phyloP scores from a whole-genome alignment of 352 stramenopile species.

The Pythium biforme region DNA sequence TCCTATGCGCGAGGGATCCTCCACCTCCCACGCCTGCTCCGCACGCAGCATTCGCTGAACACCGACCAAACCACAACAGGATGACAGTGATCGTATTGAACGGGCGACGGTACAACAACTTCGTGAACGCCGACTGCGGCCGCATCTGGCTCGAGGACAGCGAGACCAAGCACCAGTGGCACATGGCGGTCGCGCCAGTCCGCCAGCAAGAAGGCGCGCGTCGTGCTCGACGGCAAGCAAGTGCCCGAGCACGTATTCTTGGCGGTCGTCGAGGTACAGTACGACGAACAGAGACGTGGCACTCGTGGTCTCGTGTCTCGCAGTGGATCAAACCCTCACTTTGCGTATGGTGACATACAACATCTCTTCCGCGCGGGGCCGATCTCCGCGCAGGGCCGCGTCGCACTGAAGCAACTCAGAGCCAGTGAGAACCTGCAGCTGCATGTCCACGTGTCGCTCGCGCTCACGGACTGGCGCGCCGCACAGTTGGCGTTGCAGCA shows the following conservation, averaged over 20 bases:
- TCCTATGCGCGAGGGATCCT: no score
- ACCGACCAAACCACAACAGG: neutral
- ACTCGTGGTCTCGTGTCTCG: no score
- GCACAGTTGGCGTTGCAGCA: neutral
- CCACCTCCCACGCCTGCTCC: no score
- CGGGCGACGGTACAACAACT: neutral
- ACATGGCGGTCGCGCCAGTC: neutral
- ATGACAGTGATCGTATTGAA: neutral
- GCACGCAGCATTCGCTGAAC: neutral
- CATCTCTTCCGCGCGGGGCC: neutral
- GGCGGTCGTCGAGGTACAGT: neutral
- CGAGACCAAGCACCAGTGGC: conserved; percentile 2
- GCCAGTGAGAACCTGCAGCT: neutral
- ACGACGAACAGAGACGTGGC: no score
- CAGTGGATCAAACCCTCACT: neutral
- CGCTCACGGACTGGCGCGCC: neutral
- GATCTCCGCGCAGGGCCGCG: neutral
- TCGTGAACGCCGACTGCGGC: neutral
- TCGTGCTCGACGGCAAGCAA: neutral
- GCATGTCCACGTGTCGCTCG: neutral
- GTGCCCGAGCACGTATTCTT: neutral
- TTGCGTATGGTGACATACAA: neutral
- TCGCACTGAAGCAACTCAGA: neutral
- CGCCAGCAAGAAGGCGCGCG: neutral
- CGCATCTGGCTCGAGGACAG: conserved; percentile 2